Conservation (phyloP, 176 grass and related monocot genomes). For the Oryza brachyantha region DNA sequence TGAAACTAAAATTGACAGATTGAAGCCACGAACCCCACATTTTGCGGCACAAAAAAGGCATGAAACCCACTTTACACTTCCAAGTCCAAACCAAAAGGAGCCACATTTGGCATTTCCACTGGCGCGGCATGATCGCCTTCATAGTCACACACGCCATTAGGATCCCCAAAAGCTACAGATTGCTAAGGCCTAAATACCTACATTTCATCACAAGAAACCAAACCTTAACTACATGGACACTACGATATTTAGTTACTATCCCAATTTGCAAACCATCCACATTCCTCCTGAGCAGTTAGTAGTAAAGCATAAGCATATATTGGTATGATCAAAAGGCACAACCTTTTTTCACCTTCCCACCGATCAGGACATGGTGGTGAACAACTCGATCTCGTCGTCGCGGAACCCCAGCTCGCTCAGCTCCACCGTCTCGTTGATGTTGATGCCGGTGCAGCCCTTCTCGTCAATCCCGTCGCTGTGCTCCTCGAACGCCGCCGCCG, state of each 20-base stretch:
- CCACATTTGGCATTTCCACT: constrained; percentile 11
- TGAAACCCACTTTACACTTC: neutral
- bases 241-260: neutral
- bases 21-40: neutral
- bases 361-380: constrained; percentile 30
- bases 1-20: neutral
- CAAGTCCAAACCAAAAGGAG: constrained; percentile 24
- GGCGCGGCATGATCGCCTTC: neutral
- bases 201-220: constrained; percentile 18
- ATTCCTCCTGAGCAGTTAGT: constrained; percentile 18
- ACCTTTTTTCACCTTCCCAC: constrained; percentile 12
- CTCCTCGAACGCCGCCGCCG: neutral
- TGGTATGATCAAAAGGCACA: constrained; percentile 25
- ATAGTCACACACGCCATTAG: too few relatives aligned
- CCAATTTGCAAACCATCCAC: too few relatives aligned
- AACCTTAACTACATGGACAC: neutral
- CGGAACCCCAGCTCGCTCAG: constrained; percentile 48
- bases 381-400: constrained; percentile 37
- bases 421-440: constrained; percentile 44
- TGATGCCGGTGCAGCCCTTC: constrained; percentile 19
- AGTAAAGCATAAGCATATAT: too few relatives aligned
- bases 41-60: neutral
- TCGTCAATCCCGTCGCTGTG: neutral
- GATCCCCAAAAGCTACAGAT: neutral
- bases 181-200: neutral